Evolutionary conservation across 257 asterid species (phyloP), one percentile per base, ranked within the genome.

Genomic region (Ocimum tenuiflorum): DNA sequence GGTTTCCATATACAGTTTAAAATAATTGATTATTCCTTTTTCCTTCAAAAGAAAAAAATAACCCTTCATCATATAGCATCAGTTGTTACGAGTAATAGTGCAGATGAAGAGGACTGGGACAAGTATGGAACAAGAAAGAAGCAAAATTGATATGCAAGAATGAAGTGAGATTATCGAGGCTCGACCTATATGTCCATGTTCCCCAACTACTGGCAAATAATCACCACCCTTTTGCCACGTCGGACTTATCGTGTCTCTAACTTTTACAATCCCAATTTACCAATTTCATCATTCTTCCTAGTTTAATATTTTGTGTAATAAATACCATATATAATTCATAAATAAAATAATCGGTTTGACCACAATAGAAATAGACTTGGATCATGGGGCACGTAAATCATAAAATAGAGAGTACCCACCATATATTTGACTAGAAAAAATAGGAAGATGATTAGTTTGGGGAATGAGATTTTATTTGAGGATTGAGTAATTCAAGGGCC

Each of bases 221-320:
- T 27, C 4, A 27, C 31, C 2, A 68, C 19, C 63, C 76, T 71
- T 70, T 59, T 45, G 76, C 77, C 75, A 68, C 78, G 54, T 53
- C 7, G 39, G 78, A 57, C 51, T 50, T 51, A 3, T 13, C 24
- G 6, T n/a, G 11, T 51, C 18, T 22, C 23, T 0, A 17, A 7
- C 7, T 33, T 36, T 46, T 57, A 52, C 52, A 10, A 41, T 17
- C 39, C 8, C 14, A 60, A 36, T 38, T 19, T 11, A 11, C 19
- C 36, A 60, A 13, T 13, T 23, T 6, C 15, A 54, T 2, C 24
- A 49, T 14, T 43, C 12, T 36, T 3, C 0, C 42, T 9, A 8
- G 11, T 36, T 7, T 8, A 0, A 7, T 9, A 4, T 36, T 36
- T 36, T 7, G 9, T 36, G 0, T 36, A 9, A 7, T 36, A n/a